phyloP scores from a whole-genome alignment of 2,329 filamentous ascomycete species.

The Didymella keratinophila region DNA sequence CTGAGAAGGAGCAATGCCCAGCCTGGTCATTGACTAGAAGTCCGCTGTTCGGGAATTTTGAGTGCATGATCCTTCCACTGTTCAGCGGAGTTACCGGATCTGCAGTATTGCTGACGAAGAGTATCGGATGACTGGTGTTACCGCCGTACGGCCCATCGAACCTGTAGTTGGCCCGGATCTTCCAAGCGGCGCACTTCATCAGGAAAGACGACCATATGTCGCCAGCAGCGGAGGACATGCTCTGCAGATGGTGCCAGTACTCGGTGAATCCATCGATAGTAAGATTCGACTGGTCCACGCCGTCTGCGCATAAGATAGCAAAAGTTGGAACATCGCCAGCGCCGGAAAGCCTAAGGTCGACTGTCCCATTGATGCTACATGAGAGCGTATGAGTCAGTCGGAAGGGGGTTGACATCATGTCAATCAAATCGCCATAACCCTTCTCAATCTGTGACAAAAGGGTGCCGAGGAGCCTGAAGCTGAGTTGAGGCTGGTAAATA shows the following conservation, averaged over 20 bases:
- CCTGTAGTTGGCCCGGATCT: constrained; percentile 44
- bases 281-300: constrained; percentile 42
- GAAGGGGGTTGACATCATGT: constrained; percentile 24
- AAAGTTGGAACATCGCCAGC: constrained; percentile 19
- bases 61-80: constrained; percentile 53
- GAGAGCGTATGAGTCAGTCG: constrained; percentile 35
- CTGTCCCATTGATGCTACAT: constrained; percentile 37
- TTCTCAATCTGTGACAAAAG: constrained; percentile 48
- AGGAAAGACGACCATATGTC: constrained; percentile 50
- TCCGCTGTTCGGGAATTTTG: constrained; percentile 53
- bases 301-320: constrained; percentile 54
- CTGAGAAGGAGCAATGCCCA: constrained; percentile 57
- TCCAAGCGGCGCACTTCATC: constrained; percentile 52
- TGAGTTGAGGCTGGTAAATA: constrained; percentile 47
- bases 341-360: constrained; percentile 5
- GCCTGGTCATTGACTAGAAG: constrained; percentile 55
- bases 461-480: constrained; percentile 47
- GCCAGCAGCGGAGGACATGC: constrained; percentile 47
- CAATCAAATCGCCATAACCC: constrained; percentile 32
- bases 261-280: constrained; percentile 41
- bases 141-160: constrained; percentile 42
- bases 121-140: constrained; percentile 61
- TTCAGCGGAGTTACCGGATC: constrained; percentile 67
- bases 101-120: constrained; percentile 65
- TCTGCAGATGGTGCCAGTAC: constrained; percentile 46